Percentiles rank a stretch among this genome's conserved stretches.
phyloP scores from a whole-genome alignment of 805 yeast species.

The Hanseniaspora guilliermondii region DNA sequence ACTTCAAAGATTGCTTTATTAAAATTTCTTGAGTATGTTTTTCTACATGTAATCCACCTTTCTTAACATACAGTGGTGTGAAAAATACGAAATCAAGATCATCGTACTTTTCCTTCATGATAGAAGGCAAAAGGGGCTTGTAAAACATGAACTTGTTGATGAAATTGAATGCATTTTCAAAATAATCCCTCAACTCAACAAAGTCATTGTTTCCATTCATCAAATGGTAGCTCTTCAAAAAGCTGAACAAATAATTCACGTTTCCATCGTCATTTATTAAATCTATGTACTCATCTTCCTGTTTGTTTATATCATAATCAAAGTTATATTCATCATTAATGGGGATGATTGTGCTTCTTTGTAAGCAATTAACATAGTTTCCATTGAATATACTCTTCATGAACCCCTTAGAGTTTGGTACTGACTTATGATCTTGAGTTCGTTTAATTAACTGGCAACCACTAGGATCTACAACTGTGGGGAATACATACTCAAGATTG shows the following conservation, averaged over 20 bases:
- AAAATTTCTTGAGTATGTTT: slow-evolving; percentile 14
- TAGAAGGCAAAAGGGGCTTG: slow-evolving; percentile 34
- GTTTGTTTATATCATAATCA: not conserved
- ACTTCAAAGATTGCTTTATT: slow-evolving; percentile 12
- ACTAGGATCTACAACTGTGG: slow-evolving; percentile 37
- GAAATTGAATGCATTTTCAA: slow-evolving; percentile 29
- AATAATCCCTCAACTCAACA: slow-evolving; percentile 23
- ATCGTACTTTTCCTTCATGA: slow-evolving; percentile 17
- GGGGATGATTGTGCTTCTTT: slow-evolving; percentile 20
- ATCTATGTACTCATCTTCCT: not conserved
- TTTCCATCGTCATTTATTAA: slow-evolving; percentile 14
- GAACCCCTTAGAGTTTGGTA: slow-evolving; percentile 21
- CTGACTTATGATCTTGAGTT: slow-evolving; percentile 26
- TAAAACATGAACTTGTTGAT: slow-evolving; percentile 34
- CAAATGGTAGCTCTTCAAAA: slow-evolving; percentile 37
- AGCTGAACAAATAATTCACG: slow-evolving; percentile 34
- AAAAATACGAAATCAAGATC: slow-evolving; percentile 19
- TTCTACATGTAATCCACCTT: slow-evolving; percentile 20
- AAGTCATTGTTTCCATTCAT: slow-evolving; percentile 29
- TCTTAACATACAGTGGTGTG: slow-evolving; percentile 12
- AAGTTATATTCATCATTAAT: slow-evolving; percentile 9
- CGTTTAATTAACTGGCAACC: slow-evolving; percentile 33
- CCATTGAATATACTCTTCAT: slow-evolving; percentile 28
- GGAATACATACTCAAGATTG: slow-evolving; percentile 33
- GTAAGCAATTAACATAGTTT: slow-evolving; percentile 28